Conservation (phyloP, 108 stramenopile species). For the Parmales sp. region DNA sequence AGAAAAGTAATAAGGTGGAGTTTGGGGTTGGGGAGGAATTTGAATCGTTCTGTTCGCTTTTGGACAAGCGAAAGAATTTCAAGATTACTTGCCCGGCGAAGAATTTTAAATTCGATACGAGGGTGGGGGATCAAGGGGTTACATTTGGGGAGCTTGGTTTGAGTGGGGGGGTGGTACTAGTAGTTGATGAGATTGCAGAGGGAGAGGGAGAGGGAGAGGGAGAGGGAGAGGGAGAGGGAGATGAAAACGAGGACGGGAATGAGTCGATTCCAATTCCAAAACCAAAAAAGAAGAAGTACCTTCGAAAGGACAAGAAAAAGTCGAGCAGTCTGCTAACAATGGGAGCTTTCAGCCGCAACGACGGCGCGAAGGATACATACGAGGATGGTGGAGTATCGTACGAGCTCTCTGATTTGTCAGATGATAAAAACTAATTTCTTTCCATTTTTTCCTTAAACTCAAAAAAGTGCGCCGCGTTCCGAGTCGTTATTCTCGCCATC, state of each 20-base stretch:
- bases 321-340: not conserved
- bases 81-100: too few relatives aligned
- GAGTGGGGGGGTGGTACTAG: too few relatives aligned
- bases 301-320: not conserved
- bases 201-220: not conserved
- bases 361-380: not conserved
- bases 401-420: not conserved
- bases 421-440: not conserved
- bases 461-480: conserved; percentile 46
- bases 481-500: conserved; percentile 35
- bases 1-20: too few relatives aligned
- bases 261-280: not conserved
- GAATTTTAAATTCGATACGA: too few relatives aligned
- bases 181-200: not conserved
- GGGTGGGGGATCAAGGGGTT: too few relatives aligned
- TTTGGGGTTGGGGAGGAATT: too few relatives aligned
- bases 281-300: not conserved
- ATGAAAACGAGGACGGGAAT: not conserved
- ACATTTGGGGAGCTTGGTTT: too few relatives aligned
- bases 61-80: too few relatives aligned
- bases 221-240: not conserved
- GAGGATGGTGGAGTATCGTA: not conserved
- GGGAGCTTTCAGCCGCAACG: not conserved
- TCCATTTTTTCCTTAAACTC: conserved; percentile 17
- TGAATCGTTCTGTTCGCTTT: too few relatives aligned